Evolutionary conservation across 1,284 basidiomycete species (phyloP).

Genomic region (Amylostereum chailletii): DNA sequence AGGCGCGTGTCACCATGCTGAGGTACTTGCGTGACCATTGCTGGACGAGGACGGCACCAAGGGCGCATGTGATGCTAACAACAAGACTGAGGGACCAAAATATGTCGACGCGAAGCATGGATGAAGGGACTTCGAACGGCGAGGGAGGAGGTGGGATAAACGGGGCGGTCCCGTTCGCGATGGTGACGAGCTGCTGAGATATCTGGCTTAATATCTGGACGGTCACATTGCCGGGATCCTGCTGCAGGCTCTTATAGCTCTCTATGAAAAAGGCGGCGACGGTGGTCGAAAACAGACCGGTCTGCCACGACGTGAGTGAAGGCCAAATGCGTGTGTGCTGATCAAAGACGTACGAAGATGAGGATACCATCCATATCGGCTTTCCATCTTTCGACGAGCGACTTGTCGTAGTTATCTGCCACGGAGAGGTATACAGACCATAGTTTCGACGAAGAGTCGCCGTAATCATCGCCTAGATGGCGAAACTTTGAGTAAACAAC

Average conservation of each 20-base stretch:
- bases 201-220: slow-evolving; percentile 24
- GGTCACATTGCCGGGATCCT: slow-evolving; percentile 22
- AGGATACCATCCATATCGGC: slow-evolving; percentile 11
- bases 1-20: slow-evolving; percentile 22
- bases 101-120: slow-evolving; percentile 1
- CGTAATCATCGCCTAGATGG: too few species aligned
- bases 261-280: slow-evolving; percentile 33
- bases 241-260: slow-evolving; percentile 14
- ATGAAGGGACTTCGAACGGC: slow-evolving; percentile 12
- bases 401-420: slow-evolving; percentile 2
- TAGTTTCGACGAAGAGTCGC: slow-evolving; percentile 9
- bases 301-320: not conserved
- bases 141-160: not conserved
- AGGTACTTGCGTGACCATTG: slow-evolving; percentile 16
- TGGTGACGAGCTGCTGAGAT: not conserved
- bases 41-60: slow-evolving; percentile 15
- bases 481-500: too few species aligned
- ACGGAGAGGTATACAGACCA: slow-evolving; percentile 6
- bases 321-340: not conserved
- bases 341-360: slow-evolving; percentile 6
- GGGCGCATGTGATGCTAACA: slow-evolving; percentile 14
- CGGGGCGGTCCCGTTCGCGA: not conserved
- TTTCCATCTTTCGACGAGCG: slow-evolving; percentile 7
- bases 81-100: slow-evolving; percentile 10
- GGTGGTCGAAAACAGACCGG: slow-evolving; percentile 36